A percentile compares a stretch with the other conserved stretches of the same genome.
These are phyloP conservation scores for Saxophila tyrrhenica DNA, from an alignment of 495 filamentous ascomycete species.

Conservation along the genomic window DNA sequence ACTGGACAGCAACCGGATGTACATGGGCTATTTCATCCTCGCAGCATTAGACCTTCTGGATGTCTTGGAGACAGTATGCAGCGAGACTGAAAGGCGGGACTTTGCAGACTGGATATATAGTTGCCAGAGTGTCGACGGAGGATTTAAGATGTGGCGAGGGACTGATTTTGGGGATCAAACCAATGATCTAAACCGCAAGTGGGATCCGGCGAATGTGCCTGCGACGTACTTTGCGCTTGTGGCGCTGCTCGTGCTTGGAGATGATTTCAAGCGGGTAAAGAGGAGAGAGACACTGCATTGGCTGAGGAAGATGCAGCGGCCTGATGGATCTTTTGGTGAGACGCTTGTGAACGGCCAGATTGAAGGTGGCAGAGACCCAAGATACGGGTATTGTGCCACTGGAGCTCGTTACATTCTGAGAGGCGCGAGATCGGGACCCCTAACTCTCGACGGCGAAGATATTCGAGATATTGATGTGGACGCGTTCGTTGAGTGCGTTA, in stretches of 20 bases:
- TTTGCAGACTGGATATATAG: slow-evolving; percentile 62
- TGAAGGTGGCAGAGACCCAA: slow-evolving; percentile 68
- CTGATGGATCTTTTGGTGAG: slow-evolving; percentile 88
- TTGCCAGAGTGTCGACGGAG: slow-evolving; percentile 62
- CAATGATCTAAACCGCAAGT: slow-evolving; percentile 39
- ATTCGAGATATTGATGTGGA: slow-evolving; percentile 67
- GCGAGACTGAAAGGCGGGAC: slow-evolving; percentile 44
- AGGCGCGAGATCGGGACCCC: slow-evolving; percentile 26
- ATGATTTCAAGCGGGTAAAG: slow-evolving; percentile 58
- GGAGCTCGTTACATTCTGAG: slow-evolving; percentile 73
- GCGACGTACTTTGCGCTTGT: slow-evolving; percentile 81
- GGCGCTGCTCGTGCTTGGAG: slow-evolving; percentile 60
- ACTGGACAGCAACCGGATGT: slow-evolving; percentile 82
- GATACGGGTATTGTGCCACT: slow-evolving; percentile 74
- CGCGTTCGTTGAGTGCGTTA: slow-evolving; percentile 57
- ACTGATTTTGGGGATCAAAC: slow-evolving; percentile 43
- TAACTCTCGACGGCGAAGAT: slow-evolving; percentile 34
- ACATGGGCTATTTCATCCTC: slow-evolving; percentile 77
- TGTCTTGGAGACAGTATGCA: slow-evolving; percentile 43
- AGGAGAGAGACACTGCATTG: slow-evolving; percentile 56
- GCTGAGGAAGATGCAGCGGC: slow-evolving; percentile 65
- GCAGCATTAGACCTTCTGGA: slow-evolving; percentile 71
- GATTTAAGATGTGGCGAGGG: slow-evolving; percentile 71
- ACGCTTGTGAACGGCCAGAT: slow-evolving; percentile 50
- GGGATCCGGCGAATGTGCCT: slow-evolving; percentile 74